Base-by-base conservation (phyloP, 768 basidiomycete species). In the Macrocybe gigantea region DNA sequence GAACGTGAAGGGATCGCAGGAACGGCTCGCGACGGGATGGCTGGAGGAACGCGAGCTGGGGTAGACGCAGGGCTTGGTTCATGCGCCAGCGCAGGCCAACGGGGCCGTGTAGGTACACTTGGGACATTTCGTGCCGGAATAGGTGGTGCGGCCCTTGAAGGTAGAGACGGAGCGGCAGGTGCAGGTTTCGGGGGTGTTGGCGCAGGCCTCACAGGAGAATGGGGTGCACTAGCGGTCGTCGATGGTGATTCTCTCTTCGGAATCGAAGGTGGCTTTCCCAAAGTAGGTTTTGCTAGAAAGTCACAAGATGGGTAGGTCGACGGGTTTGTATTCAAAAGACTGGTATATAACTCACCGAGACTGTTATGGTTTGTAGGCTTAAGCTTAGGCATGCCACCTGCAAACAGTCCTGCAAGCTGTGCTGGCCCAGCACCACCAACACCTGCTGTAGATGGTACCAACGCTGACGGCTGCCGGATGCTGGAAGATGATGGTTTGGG, bases 321-420 rank as follows among this genome's bases (percentile, higher is more conserved):
- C 34, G 56, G 41, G 48, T 39, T 34, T 45, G 31, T 47, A 38
- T 49, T 9, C 52, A 47, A 29, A 30, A 15, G 5, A n/a, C 44
- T 14, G 7, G 6, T 46, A 52, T 50, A 38, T 38, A 47, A 54
- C 73, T 50, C 59, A 85, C 86, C 78, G 48, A 73, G 64, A 62
- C 70, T 74, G 46, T 60, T 73, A 49, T 80, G 77, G 9, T 82
- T 87, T n/a, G 86, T 77, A 39, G 90, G 80, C 71, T 86, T 94
- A 59, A 95, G 62, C 61, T 88, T 93, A 4, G 93, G 93, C 72
- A 95, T 82, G 1, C 93, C 93, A 11, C 90, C 92, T 39, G 93
- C 91, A 59, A 96, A 94, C 8, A 96, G 65, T 1, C 80, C 84
- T 32, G 82, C 93, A 4, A 94, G 69, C 63, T 93, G 91, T 22